These are phyloP conservation scores for Fonsecaea erecta DNA, from an alignment of 2,329 filamentous ascomycete species.

Conservation along the genomic window DNA sequence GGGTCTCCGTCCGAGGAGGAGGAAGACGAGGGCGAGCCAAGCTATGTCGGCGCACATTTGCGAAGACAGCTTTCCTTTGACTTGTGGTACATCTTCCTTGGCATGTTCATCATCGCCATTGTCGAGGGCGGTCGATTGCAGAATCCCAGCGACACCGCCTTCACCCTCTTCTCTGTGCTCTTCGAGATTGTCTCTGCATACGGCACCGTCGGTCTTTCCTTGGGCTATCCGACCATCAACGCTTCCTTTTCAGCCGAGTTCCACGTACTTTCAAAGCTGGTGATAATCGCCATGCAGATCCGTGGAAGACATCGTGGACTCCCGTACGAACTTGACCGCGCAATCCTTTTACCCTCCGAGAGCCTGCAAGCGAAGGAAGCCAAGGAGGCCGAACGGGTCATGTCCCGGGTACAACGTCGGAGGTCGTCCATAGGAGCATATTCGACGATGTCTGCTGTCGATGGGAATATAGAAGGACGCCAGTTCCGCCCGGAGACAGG, in stretches of 20 bases:
- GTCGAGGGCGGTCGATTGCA: slow-evolving; percentile 77
- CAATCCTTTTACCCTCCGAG: slow-evolving; percentile 67
- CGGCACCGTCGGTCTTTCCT: slow-evolving; percentile 87
- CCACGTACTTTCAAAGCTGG: slow-evolving; percentile 67
- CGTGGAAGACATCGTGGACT: slow-evolving; percentile 68
- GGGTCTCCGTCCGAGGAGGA: slow-evolving; percentile 71
- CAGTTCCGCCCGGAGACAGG: slow-evolving; percentile 33
- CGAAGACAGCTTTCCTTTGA: slow-evolving; percentile 94
- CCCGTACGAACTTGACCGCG: slow-evolving; percentile 70
- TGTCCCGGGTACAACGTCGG: slow-evolving; percentile 31
- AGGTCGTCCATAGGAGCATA: slow-evolving; percentile 26
- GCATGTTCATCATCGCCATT: slow-evolving; percentile 90
- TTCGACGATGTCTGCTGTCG: slow-evolving; percentile 30
- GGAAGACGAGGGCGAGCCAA: slow-evolving; percentile 65
- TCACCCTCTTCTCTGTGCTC: slow-evolving; percentile 71
- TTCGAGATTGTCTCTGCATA: slow-evolving; percentile 92
- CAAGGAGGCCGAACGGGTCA: slow-evolving; percentile 34
- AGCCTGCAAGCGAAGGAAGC: slow-evolving; percentile 37
- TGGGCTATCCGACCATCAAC: slow-evolving; percentile 78
- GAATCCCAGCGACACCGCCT: slow-evolving; percentile 60
- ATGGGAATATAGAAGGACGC: slow-evolving; percentile 30
- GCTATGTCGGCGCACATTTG: slow-evolving; percentile 89
- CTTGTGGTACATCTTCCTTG: slow-evolving; percentile 94
- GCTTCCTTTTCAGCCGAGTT: slow-evolving; percentile 85
- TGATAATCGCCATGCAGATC: slow-evolving; percentile 70